Evolutionary conservation across 345 rosid species (phyloP), one percentile per base, ranked within the genome.

Genomic region (Citrus maxima): DNA sequence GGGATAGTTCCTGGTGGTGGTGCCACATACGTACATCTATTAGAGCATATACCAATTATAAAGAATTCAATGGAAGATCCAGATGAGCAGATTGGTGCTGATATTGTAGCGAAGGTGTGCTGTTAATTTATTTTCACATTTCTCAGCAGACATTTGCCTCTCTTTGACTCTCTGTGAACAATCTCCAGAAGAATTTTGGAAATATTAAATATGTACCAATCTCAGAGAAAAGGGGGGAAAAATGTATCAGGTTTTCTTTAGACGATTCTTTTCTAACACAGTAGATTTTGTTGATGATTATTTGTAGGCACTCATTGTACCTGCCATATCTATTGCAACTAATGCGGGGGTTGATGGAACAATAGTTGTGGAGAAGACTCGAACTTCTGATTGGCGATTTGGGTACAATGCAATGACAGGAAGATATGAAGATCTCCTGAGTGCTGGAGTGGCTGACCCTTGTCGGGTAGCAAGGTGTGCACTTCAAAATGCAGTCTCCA

Each of bases 1-100:
- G 97, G 98, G 70, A 85, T 93, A 77, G 93, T 92, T 49, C 98
- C 98, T 51, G 98, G 98, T 64, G 98, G 97, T 75, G 98, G 98
- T 83, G 93, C 95, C 10, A 74, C 92, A n/a, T 93, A 90, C 82
- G 80, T 92, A 35, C 98, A 95, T 88, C 94, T 95, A 30, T 86
- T 85, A 46, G 87, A 89, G 75, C 87, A 82, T 62, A 82, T 83
- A 56, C 87, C 89, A 27, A 27, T 51, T 30, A 91, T 93, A 77
- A 90, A 80, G 86, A 75, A 83, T 73, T 78, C 81, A 25, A 78
- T 95, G 91, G 80, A 83, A 64, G 97, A 93, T 84, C 84, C 70
- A 75, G 85, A 87, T 77, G 95, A 95, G 81, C 87, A 82, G 80
- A 88, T 93, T 75, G 98, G 97, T 84, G 90, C 92, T 85, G 95